Evolutionary conservation across 1,139 yeast species (phyloP).

Genomic region (Yamadazyma trypodendri): DNA sequence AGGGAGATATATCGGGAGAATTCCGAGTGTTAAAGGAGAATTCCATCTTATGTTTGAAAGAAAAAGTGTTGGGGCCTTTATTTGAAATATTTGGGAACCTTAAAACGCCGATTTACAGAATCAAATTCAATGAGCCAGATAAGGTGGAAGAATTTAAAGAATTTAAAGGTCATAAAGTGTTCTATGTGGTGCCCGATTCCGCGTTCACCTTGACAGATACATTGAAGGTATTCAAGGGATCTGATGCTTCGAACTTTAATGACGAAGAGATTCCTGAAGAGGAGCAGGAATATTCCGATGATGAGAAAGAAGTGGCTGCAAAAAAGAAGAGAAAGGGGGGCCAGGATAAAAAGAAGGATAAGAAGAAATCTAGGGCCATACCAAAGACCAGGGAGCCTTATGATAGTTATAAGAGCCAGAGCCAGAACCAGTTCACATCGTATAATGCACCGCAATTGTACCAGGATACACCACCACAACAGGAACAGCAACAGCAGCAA

Average conservation of each 20-base stretch:
- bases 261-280: slow-evolving; percentile 93
- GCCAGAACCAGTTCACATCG: slow-evolving; percentile 6
- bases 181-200: slow-evolving; percentile 78
- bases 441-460: slow-evolving; percentile 12
- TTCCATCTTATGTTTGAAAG: slow-evolving; percentile 76
- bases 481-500: slow-evolving; percentile 4
- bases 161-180: slow-evolving; percentile 59
- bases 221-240: slow-evolving; percentile 71
- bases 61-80: slow-evolving; percentile 75
- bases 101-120: slow-evolving; percentile 78
- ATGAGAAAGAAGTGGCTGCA: slow-evolving; percentile 69
- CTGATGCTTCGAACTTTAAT: slow-evolving; percentile 92
- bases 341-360: slow-evolving; percentile 29
- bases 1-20: slow-evolving; percentile 81
- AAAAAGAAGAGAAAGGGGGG: slow-evolving; percentile 57
- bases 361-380: slow-evolving; percentile 8
- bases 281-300: slow-evolving; percentile 94
- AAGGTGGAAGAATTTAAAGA: slow-evolving; percentile 41
- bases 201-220: slow-evolving; percentile 75
- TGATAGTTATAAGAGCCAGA: not conserved
- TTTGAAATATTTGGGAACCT: slow-evolving; percentile 91
- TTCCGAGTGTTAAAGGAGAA: slow-evolving; percentile 79
- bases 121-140: slow-evolving; percentile 59
- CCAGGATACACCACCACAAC: slow-evolving; percentile 5
- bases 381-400: not conserved